Evolutionary conservation across 139 green algal genomes (phyloP).

Genomic region (Chlamydomonas schloesseri): DNA sequence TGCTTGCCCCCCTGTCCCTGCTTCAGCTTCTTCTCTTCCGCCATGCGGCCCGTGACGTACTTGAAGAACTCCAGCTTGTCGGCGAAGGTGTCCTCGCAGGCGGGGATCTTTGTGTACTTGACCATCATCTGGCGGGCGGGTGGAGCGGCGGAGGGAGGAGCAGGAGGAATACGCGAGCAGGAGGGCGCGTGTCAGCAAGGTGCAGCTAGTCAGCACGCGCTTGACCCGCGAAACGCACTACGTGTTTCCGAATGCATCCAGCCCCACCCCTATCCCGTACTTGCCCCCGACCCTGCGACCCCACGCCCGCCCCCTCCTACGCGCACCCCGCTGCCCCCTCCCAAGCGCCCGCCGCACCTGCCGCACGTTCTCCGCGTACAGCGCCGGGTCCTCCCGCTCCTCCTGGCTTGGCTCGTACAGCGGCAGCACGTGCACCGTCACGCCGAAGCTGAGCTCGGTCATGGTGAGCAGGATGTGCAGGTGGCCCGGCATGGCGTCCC

Average conservation of each 20-base stretch:
- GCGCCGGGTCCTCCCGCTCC: slow-evolving; percentile 72
- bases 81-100: slow-evolving; percentile 21
- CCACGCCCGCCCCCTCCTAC: no score
- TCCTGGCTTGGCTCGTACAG: slow-evolving; percentile 79
- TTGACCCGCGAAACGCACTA: no score
- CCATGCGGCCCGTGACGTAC: not conserved
- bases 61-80: slow-evolving; percentile 46
- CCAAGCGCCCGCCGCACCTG: slow-evolving; percentile 40
- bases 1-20: no score
- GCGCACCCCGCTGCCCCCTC: no score
- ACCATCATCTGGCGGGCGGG: slow-evolving; percentile 68
- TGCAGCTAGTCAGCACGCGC: no score
- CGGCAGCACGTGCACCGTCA: slow-evolving; percentile 70
- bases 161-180: no score
- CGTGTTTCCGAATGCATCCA: no score
- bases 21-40: not conserved
- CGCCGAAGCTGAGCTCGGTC: slow-evolving; percentile 3
- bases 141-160: no score
- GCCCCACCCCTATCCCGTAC: no score
- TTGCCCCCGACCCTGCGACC: no score
- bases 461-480: slow-evolving; percentile 86
- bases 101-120: slow-evolving; percentile 37
- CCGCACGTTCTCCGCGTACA: slow-evolving; percentile 84
- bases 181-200: no score
- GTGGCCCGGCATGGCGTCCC: slow-evolving; percentile 82